Percentiles rank a stretch among this genome's conserved stretches.
These are phyloP conservation scores for Yamadazyma philogaea DNA, from an alignment of 805 yeast species.

Conservation along the genomic window DNA sequence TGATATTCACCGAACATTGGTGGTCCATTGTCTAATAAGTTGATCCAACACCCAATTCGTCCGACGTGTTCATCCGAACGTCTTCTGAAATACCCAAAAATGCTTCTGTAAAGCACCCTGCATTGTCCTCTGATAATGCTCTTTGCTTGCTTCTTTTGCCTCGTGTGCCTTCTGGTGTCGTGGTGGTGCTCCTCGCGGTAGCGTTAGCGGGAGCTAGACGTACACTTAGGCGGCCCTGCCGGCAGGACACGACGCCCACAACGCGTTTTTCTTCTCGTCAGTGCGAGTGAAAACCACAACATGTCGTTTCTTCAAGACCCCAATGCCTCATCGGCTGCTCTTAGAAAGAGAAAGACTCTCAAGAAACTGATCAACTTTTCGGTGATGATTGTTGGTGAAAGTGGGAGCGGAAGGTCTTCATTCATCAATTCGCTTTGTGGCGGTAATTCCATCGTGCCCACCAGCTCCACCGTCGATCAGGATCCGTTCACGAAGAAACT, in stretches of 20 bases:
- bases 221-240: not conserved
- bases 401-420: constrained; percentile 89
- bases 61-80: no score
- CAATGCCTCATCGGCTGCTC: constrained; percentile 38
- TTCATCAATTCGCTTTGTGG: constrained; percentile 89
- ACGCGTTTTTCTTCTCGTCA: not conserved
- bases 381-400: constrained; percentile 80
- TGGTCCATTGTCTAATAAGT: no score
- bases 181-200: not conserved
- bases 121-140: no score
- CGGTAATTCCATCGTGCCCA: constrained; percentile 71
- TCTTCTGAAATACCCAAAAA: no score
- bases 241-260: not conserved
- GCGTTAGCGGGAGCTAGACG: not conserved
- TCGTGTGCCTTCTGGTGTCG: no score
- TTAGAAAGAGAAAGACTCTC: constrained; percentile 68
- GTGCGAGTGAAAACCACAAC: not conserved
- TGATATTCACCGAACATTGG: no score
- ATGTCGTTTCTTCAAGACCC: constrained; percentile 13
- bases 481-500: constrained; percentile 49
- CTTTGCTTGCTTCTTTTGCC: no score
- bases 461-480: constrained; percentile 59
- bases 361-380: constrained; percentile 85
- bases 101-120: no score
- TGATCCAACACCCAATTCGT: no score